Evolutionary conservation across 2,329 filamentous ascomycete genomes (phyloP).

Genomic region (Colletotrichum filicis): DNA sequence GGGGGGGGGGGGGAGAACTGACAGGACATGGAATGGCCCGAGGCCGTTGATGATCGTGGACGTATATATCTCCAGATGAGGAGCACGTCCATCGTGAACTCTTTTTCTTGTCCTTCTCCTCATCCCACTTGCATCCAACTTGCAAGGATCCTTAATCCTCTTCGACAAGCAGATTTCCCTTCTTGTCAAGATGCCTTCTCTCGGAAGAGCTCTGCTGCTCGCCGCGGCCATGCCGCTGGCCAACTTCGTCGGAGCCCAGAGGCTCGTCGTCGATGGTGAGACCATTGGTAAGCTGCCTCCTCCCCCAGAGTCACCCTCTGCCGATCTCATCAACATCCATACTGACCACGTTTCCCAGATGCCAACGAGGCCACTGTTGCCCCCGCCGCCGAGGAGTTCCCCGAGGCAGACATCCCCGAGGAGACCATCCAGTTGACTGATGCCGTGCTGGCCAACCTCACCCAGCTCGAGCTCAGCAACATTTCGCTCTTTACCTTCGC

Average conservation of each 20-base stretch:
- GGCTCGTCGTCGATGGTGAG: constrained; percentile 39
- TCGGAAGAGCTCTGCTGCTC: constrained; percentile 18
- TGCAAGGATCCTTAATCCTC: background rate
- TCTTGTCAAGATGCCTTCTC: constrained; percentile 25
- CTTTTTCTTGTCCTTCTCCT: background rate
- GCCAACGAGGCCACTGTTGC: constrained; percentile 37
- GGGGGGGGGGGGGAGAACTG: background rate
- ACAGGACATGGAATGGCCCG: background rate
- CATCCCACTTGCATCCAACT: constrained; percentile 16
- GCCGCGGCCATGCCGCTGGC: constrained; percentile 20
- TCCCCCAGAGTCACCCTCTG: background rate
- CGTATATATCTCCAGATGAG: constrained; percentile 8
- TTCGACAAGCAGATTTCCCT: constrained; percentile 7
- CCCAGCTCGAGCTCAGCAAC: constrained; percentile 41
- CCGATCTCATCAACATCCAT: background rate
- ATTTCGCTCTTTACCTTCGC: constrained; percentile 48
- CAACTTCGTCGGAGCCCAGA: constrained; percentile 37
- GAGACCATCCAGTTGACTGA: constrained; percentile 48
- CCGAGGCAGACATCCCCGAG: constrained; percentile 21
- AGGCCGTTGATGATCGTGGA: constrained; percentile 8
- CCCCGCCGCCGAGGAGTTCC: constrained; percentile 35
- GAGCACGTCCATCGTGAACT: background rate
- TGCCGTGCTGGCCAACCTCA: constrained; percentile 44
- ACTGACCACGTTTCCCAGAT: constrained; percentile 2
- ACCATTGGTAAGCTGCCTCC: constrained; percentile 34